phyloP scores from a whole-genome alignment of 345 rosid species.

The Linum usitatissimum region DNA sequence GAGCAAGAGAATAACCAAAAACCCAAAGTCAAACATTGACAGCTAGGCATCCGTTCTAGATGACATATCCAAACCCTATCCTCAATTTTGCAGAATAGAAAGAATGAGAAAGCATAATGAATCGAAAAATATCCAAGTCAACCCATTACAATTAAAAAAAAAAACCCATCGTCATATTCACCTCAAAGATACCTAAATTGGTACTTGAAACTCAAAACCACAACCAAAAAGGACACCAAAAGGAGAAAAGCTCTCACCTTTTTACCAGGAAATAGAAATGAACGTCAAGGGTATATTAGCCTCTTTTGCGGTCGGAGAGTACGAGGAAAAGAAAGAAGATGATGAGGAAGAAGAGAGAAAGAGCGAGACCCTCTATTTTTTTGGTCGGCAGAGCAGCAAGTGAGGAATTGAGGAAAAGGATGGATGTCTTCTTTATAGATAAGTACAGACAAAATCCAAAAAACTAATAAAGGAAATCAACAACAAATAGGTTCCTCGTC shows the following conservation, averaged over 20 bases:
- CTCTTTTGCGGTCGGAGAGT: neutral
- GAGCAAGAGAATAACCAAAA: neutral
- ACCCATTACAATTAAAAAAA: neutral
- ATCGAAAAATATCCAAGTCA: neutral
- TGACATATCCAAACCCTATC: neutral
- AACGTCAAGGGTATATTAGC: neutral
- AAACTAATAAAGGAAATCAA: too few species aligned
- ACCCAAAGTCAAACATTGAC: neutral
- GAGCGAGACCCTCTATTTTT: neutral
- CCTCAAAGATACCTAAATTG: neutral
- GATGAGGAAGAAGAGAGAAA: neutral
- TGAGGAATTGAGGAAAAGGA: neutral
- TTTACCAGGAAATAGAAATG: neutral
- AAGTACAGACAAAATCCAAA: too few species aligned
- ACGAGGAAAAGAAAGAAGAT: neutral
- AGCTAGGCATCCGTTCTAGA: neutral
- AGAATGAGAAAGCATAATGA: neutral
- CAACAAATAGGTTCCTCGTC: too few species aligned
- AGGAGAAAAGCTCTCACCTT: neutral
- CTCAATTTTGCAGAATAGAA: neutral
- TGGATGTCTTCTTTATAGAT: too few species aligned
- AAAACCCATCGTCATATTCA: neutral
- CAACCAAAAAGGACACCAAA: neutral
- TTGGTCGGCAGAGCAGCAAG: neutral
- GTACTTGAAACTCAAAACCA: neutral